Percentiles rank a stretch among this genome's conserved stretches.
Evolutionary conservation across 1,139 yeast species (phyloP).

Genomic region (Geotrichum citri-aurantii): DNA sequence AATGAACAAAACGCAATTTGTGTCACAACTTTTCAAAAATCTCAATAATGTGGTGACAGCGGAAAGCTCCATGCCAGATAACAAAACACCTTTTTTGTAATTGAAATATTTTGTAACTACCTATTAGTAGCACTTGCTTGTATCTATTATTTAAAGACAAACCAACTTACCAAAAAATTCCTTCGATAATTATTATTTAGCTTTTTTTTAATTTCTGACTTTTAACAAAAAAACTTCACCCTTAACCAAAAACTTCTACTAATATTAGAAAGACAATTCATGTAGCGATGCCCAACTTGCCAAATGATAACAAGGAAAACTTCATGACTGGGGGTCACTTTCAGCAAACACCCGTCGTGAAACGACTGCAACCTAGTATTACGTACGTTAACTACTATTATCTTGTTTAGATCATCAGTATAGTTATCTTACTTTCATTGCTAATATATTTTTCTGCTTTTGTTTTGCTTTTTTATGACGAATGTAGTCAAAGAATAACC

Average conservation of each 20-base stretch:
- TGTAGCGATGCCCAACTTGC: neutral
- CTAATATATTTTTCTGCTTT: neutral
- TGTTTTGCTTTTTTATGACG: neutral
- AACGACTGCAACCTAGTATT: neutral
- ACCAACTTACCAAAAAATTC: no score
- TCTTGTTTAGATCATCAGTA: neutral
- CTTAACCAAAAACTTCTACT: neutral
- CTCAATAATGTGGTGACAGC: neutral
- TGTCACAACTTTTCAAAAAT: neutral
- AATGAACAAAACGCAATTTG: neutral
- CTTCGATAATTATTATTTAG: no score
- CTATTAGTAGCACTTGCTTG: neutral
- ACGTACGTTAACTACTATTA: neutral
- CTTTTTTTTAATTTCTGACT: no score
- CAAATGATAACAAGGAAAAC: neutral
- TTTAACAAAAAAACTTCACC: neutral
- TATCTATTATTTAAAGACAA: no score
- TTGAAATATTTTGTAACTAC: neutral
- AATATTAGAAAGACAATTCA: neutral
- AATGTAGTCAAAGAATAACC: slow-evolving; percentile 22
- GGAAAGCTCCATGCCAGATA: neutral
- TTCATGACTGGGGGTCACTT: neutral
- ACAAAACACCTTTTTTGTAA: neutral
- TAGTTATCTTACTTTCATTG: neutral
- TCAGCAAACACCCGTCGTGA: neutral